Evolutionary conservation across 2,329 filamentous ascomycete species (phyloP).

Genomic region (Penicillium sp.): DNA sequence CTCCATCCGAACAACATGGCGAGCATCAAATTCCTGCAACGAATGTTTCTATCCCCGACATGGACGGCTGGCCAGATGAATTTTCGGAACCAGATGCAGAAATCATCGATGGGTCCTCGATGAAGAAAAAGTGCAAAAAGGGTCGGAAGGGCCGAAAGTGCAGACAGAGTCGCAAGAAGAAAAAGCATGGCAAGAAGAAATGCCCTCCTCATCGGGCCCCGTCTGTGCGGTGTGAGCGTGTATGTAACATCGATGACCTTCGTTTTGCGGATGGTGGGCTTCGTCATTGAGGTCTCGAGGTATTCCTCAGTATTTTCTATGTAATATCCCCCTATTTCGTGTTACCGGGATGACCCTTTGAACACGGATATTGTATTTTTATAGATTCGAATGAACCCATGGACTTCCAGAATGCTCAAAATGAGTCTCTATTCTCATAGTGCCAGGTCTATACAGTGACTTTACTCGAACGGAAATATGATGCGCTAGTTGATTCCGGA

Average conservation of each 20-base stretch:
- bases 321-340: not conserved
- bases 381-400: not conserved
- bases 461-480: no score
- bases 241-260: constrained; percentile 24
- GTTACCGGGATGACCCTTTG: not conserved
- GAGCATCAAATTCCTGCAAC: constrained; percentile 17
- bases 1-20: constrained; percentile 19
- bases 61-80: not conserved
- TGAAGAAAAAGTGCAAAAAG: constrained; percentile 23
- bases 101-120: constrained; percentile 9
- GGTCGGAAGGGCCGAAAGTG: constrained; percentile 20
- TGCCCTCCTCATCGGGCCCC: not conserved
- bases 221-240: constrained; percentile 11
- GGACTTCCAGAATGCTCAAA: not conserved
- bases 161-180: constrained; percentile 7
- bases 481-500: no score
- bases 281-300: not conserved
- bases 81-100: constrained; percentile 13
- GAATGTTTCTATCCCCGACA: constrained; percentile 6
- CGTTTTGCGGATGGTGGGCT: constrained; percentile 11
- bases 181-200: constrained; percentile 12
- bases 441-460: no score
- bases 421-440: not conserved
- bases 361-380: constrained; percentile 3
- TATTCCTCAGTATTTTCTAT: not conserved